These are phyloP conservation scores for Aspergillus taichungensis DNA, from an alignment of 495 filamentous ascomycete genomes.

Conservation along the genomic window DNA sequence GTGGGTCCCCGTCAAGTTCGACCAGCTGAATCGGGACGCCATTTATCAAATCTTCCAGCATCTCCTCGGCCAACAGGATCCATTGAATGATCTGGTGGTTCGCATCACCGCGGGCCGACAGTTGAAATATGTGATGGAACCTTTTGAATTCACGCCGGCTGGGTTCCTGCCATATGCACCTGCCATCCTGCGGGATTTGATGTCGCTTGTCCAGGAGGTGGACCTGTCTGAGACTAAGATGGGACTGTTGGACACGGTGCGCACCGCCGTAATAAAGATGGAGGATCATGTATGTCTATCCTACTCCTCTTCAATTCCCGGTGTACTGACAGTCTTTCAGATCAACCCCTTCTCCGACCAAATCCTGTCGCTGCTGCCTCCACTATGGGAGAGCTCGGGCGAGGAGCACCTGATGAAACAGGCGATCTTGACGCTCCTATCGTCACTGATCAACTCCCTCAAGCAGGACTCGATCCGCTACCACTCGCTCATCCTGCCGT, in stretches of 20 bases:
- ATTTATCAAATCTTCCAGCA: conserved; percentile 86
- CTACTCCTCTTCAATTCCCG: neutral
- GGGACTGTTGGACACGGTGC: conserved; percentile 74
- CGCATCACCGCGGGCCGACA: conserved; percentile 83
- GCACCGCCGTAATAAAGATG: conserved; percentile 68
- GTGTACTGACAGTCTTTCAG: conserved; percentile 21
- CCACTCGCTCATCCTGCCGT: conserved; percentile 63
- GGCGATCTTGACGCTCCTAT: conserved; percentile 73
- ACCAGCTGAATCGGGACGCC: conserved; percentile 52
- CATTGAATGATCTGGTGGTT: conserved; percentile 82
- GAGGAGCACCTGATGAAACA: conserved; percentile 87
- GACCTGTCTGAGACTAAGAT: conserved; percentile 79
- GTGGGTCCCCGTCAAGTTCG: conserved; percentile 73
- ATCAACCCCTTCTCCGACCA: conserved; percentile 66
- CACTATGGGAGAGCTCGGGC: conserved; percentile 73
- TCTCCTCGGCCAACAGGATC: conserved; percentile 67
- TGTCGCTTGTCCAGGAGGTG: conserved; percentile 71
- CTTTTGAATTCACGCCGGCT: conserved; percentile 67
- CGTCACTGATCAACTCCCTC: conserved; percentile 70
- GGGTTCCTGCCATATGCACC: conserved; percentile 66
- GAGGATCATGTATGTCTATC: conserved; percentile 54
- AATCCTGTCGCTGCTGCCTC: conserved; percentile 71
- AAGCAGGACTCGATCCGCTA: conserved; percentile 63
- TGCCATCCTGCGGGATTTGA: conserved; percentile 56
- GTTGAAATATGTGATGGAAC: conserved; percentile 67